These are phyloP conservation scores for Thraustochytrium striatum DNA, from an alignment of 352 stramenopile species.

Conservation along the genomic window DNA sequence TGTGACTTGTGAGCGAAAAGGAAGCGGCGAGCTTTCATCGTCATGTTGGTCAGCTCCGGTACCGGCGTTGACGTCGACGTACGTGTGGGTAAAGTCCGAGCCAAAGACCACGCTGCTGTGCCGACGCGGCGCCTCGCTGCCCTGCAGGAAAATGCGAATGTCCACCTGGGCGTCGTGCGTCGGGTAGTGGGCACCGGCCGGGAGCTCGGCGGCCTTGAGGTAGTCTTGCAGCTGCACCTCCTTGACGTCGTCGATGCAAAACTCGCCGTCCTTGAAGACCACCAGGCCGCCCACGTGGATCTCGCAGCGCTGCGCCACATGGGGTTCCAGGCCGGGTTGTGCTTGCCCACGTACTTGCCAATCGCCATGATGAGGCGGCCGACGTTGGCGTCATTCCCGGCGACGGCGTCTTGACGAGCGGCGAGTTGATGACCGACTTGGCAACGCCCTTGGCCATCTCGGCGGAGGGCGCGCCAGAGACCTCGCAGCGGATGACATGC, in stretches of 20 bases:
- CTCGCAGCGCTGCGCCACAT: conserved; percentile 53
- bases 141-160: conserved; percentile 84
- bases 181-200: conserved; percentile 71
- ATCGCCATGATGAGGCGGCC: conserved; percentile 90
- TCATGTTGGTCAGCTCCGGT: conserved; percentile 78
- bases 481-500: conserved; percentile 90
- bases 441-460: conserved; percentile 75
- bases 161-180: conserved; percentile 91
- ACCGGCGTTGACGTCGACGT: conserved; percentile 98
- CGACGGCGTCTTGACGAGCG: conserved; percentile 96
- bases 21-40: background rate
- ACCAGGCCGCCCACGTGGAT: conserved; percentile 50
- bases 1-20: too few species aligned
- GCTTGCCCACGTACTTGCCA: conserved; percentile 92
- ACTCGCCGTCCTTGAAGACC: conserved; percentile 82
- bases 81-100: conserved; percentile 96
- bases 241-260: conserved; percentile 82
- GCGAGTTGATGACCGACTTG: conserved; percentile 87
- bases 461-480: conserved; percentile 72
- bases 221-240: conserved; percentile 84
- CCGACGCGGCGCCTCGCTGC: too few species aligned
- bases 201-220: conserved; percentile 87
- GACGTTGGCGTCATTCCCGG: conserved; percentile 97
- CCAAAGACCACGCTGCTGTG: conserved; percentile 80
- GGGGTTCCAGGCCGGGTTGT: conserved; percentile 67